These are phyloP conservation scores for Penstemon barbatus DNA, from an alignment of 257 asterid genomes.

Conservation along the genomic window DNA sequence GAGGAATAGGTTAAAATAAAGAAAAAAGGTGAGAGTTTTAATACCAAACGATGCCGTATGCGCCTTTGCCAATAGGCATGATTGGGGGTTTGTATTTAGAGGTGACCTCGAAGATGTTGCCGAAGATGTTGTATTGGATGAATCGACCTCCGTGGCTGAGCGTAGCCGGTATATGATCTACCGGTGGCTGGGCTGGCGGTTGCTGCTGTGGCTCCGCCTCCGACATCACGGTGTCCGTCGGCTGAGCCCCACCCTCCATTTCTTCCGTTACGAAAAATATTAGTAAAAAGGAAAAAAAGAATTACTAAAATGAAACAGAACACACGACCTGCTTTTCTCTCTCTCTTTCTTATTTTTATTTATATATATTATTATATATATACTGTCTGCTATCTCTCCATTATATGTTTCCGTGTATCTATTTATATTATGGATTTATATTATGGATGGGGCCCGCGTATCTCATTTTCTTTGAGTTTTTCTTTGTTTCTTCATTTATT, in stretches of 20 bases:
- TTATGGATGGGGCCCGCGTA: too few relatives aligned
- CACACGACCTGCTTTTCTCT: not conserved
- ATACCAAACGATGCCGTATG: constrained; percentile 99
- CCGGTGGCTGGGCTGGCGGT: constrained; percentile 40
- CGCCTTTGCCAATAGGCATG: constrained; percentile 99
- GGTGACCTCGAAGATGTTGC: constrained; percentile 95
- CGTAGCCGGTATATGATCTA: constrained; percentile 74
- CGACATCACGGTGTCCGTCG: constrained; percentile 87
- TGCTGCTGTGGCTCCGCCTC: constrained; percentile 50
- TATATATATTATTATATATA: too few relatives aligned
- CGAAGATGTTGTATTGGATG: constrained; percentile 88
- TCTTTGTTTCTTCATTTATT: too few relatives aligned
- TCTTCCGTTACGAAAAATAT: constrained; percentile 6
- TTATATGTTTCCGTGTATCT: too few relatives aligned
- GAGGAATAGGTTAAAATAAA: not conserved
- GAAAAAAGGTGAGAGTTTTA: not conserved
- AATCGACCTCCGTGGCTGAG: constrained; percentile 91
- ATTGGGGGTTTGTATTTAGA: constrained; percentile 95
- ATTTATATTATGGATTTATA: too few relatives aligned
- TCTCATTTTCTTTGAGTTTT: too few relatives aligned
- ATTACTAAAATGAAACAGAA: not conserved
- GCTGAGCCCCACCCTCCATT: constrained; percentile 79
- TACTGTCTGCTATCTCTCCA: too few relatives aligned
- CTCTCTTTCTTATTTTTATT: not conserved
- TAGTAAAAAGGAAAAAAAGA: constrained; percentile 2